Percentiles rank a stretch among this genome's conserved stretches.
These are phyloP conservation scores for Austroboletus eburneus DNA, from an alignment of 768 basidiomycete genomes.

Conservation along the genomic window DNA sequence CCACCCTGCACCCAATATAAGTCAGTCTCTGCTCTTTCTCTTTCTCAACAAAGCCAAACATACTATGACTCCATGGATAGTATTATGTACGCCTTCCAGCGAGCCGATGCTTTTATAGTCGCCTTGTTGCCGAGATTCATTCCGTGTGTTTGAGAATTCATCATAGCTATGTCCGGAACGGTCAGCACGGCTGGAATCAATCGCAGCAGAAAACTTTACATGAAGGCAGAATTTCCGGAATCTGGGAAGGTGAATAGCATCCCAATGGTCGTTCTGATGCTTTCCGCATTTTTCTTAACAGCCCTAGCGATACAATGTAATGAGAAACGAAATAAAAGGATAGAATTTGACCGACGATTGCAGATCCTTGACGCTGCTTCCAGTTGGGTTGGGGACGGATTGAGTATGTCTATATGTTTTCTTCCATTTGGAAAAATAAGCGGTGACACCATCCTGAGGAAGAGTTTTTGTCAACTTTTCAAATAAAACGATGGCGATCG, in stretches of 20 bases:
- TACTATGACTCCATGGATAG: conserved; percentile 17
- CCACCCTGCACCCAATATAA: conserved; percentile 13
- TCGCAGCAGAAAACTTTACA: conserved; percentile 2
- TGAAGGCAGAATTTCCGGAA: conserved; percentile 5
- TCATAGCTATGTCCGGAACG: conserved; percentile 21
- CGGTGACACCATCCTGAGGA: conserved; percentile 6
- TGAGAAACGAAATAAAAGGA: not conserved
- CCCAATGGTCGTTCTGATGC: conserved; percentile 15
- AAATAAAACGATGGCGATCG: not conserved
- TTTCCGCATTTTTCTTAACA: conserved; percentile 12
- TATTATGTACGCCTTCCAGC: conserved; percentile 21
- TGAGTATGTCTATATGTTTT: conserved; percentile 18
- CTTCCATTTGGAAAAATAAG: conserved; percentile 20
- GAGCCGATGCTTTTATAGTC: conserved; percentile 13
- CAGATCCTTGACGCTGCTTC: conserved; percentile 10
- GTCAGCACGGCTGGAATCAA: not conserved
- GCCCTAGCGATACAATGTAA: conserved; percentile 3
- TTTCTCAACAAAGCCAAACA: not conserved
- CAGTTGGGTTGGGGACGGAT: conserved; percentile 6
- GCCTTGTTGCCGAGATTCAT: conserved; percentile 15
- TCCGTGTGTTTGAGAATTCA: conserved; percentile 25
- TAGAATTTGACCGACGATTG: conserved; percentile 14
- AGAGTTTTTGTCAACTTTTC: not conserved
- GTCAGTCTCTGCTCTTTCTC: not conserved
- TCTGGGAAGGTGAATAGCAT: conserved; percentile 19